Base-by-base conservation (phyloP, 371 early-diverging fungal genomes). In the Capniomyces stellatus region DNA sequence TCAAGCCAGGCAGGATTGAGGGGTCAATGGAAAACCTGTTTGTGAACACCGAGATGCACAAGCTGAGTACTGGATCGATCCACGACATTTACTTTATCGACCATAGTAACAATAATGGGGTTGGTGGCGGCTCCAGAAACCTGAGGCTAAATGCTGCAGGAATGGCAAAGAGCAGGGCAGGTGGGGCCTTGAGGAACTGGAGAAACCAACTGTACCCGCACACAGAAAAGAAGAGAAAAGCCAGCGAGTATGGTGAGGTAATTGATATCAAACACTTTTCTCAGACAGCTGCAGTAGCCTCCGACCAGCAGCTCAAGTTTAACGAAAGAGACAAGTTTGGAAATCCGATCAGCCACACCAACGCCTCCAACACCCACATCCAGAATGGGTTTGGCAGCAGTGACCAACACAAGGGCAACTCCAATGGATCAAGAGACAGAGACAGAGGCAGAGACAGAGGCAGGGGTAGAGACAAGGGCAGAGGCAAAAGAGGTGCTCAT, bases 181-280 rank as follows among this genome's bases (percentile, higher is more conserved):
- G 35, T 15, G 6, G 15, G 6, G 35, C 35, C 35, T 10, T 10
- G 3, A 41, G 51, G 52, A 70, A 75, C 18, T 83, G 85, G 61
- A 79, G 76, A 58, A 87, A 80, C 60, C 73, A 78, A 47, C 89
- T 91, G 92, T 96, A 85, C 63, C 96, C 96, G 0, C 86, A 77
- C 55, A 61, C 72, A 6, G 94, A 93, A 55, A 74, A 76, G 46
- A 69, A 81, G 52, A 79, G 80, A 50, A 76, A 78, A 63, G 78
- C 85, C 54, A 95, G 93, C 57, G 94, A 93, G 56, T 96, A 94
- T 73, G 95, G 96, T 52, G 95, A 96, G 65, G 76, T 83, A 3
- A 83, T 92, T 62, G 83, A 86, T 59, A 67, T 76, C 2, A 81
- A 82, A 30, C 75, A 78, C 52, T 87, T n/a, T 49, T n/a, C n/a